Conservation (phyloP, 345 rosid genomes). For the Clarkia xantiana region DNA sequence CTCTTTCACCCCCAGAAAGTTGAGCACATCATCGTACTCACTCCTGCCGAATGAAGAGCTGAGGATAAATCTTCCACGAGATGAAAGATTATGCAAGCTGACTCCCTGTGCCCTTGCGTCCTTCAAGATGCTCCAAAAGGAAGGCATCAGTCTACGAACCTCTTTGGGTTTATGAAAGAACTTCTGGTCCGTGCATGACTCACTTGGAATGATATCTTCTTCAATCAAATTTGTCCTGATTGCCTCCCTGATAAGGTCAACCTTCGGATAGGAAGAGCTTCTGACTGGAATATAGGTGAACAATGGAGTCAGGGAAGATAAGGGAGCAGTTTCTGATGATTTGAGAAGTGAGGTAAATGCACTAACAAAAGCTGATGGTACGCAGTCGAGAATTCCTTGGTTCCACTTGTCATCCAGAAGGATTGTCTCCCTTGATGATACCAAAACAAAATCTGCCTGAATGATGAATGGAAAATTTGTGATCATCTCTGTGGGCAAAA, state of each 20-base stretch:
- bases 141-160: slow-evolving; percentile 43
- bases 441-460: slow-evolving; percentile 52
- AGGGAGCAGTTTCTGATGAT: slow-evolving; percentile 28
- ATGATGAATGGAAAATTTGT: slow-evolving; percentile 52
- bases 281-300: slow-evolving; percentile 50
- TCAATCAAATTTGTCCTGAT: slow-evolving; percentile 21
- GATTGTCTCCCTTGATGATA: slow-evolving; percentile 62
- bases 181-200: slow-evolving; percentile 33
- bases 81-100: slow-evolving; percentile 46
- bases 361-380: slow-evolving; percentile 41
- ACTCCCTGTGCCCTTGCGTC: slow-evolving; percentile 32
- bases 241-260: slow-evolving; percentile 32
- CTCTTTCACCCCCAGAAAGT: slow-evolving; percentile 32
- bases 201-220: slow-evolving; percentile 44
- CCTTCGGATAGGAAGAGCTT: slow-evolving; percentile 14
- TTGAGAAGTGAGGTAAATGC: slow-evolving; percentile 53
- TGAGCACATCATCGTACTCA: slow-evolving; percentile 21
- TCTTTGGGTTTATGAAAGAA: slow-evolving; percentile 44
- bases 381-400: slow-evolving; percentile 59
- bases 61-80: slow-evolving; percentile 33
- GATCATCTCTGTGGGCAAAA: slow-evolving; percentile 70
- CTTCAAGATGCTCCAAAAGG: slow-evolving; percentile 41
- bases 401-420: slow-evolving; percentile 54
- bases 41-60: slow-evolving; percentile 29
- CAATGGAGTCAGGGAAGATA: slow-evolving; percentile 28